Conservation (phyloP, 2,329 filamentous ascomycete genomes). For the Sordariomycetes sp. region DNA sequence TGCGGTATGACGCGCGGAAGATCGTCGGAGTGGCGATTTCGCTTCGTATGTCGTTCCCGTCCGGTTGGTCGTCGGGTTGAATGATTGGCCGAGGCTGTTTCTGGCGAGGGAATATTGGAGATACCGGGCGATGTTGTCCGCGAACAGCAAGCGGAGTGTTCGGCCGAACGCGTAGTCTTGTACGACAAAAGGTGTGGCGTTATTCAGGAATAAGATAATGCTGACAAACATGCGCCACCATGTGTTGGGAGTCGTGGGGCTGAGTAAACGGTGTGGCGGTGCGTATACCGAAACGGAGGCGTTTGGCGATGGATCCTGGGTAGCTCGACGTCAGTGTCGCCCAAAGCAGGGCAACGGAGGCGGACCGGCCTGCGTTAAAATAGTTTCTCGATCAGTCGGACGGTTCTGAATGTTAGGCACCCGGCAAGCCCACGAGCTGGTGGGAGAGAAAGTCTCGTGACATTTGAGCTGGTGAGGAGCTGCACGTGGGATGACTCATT, state of each 20-base stretch:
- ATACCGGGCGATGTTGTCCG: neutral
- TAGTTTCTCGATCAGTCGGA: neutral
- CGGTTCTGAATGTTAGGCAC: neutral
- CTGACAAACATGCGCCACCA: neutral
- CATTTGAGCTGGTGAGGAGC: neutral
- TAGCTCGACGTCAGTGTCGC: neutral
- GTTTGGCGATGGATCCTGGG: neutral
- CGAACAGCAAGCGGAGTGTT: neutral
- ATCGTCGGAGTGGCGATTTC: neutral
- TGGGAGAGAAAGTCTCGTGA: neutral
- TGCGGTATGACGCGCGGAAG: neutral
- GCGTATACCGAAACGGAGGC: neutral
- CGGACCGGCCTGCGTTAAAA: neutral
- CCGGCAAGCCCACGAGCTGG: neutral
- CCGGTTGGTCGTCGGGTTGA: neutral
- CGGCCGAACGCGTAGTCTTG: neutral
- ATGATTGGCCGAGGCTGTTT: neutral
- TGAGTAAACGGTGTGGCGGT: neutral
- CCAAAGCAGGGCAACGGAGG: neutral
- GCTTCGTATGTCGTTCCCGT: neutral
- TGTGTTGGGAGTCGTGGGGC: neutral
- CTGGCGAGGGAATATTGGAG: neutral
- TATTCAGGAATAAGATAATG: neutral
- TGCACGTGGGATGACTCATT: neutral
- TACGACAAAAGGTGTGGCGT: neutral